Evolutionary conservation across 208 protist genomes (phyloP).

Genomic region (Crithidia mellificae): DNA sequence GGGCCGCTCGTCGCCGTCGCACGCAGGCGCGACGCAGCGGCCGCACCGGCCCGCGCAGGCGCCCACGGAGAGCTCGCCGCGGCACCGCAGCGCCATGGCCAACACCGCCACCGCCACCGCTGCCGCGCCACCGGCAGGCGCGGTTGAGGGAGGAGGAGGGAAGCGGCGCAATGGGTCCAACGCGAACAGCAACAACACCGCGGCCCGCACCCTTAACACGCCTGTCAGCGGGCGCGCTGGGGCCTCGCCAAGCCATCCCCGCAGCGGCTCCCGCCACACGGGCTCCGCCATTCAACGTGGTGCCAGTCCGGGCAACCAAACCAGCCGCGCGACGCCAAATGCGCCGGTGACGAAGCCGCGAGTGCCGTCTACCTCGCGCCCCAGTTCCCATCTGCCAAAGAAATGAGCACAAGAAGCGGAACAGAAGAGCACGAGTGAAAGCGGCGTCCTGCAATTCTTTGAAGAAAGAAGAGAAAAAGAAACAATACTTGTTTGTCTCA

Average conservation of each 20-base stretch:
- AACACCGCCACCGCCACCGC: too few species aligned
- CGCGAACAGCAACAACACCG: background rate
- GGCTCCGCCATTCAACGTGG: slow-evolving; percentile 20
- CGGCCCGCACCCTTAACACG: slow-evolving; percentile 12
- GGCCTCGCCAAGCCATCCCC: slow-evolving; percentile 12
- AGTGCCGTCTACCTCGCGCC: slow-evolving; percentile 5
- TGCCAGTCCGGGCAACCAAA: slow-evolving; percentile 12
- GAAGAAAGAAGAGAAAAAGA: too few species aligned
- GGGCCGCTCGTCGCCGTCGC: slow-evolving; percentile 11
- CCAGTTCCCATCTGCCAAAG: background rate
- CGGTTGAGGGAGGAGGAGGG: background rate
- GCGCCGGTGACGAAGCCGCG: slow-evolving; percentile 9
- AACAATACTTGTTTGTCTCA: too few species aligned
- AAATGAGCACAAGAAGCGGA: slow-evolving; percentile 2
- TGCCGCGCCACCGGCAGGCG: background rate
- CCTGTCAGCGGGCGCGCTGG: slow-evolving; percentile 1
- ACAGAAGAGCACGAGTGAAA: too few species aligned
- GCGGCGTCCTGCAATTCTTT: too few species aligned
- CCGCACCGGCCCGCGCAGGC: slow-evolving; percentile 17
- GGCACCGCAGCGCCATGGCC: background rate
- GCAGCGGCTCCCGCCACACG: slow-evolving; percentile 10
- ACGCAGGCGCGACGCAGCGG: background rate
- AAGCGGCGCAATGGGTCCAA: slow-evolving; percentile 7
- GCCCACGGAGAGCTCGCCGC: slow-evolving; percentile 16
- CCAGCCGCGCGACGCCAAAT: slow-evolving; percentile 22